Base-by-base conservation (phyloP, 2,329 filamentous ascomycete genomes). In the Akanthomyces muscarius region DNA sequence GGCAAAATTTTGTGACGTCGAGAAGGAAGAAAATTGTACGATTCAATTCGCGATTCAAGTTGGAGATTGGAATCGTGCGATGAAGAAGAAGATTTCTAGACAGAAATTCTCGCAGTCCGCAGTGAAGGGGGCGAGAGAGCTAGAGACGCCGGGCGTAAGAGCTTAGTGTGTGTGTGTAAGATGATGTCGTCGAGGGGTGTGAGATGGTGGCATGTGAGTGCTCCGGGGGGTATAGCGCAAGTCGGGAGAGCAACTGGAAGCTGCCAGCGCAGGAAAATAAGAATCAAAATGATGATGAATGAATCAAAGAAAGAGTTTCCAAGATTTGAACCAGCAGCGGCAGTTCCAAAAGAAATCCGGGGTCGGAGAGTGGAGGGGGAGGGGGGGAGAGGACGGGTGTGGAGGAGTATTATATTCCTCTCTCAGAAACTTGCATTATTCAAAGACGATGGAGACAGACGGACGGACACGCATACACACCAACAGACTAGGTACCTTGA, bases 361-460 rank as follows among this genome's bases (percentile, higher is more conserved):
- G 70, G 69, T 67, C 62, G 67, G 60, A 66, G 33, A 69, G 69
- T 69, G 70, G 70, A 55, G 50, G 52, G 38, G 41, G 38, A 33
- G 52, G 52, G 51, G 57, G 44, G 51, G 16, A n/a, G 21, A 16
- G 44, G 21, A 50, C 68, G 70, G 69, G 70, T 62, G 70, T 68
- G 70, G 68, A 70, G 69, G 70, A 65, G 66, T 70, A 70, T 71
- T 71, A 71, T 71, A 71, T 70, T 71, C 67, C 66, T 21, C n/a
- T n/a, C 14, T 36, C 7, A 36, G 33, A n/a, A 13, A 51, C 25
- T 28, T 11, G 48, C 10, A 36, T 36, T 36, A 36, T 51, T 28
- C 5, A 18, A 11, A 25, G 23, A 28, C 47, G 23, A 50, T 23
- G 44, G 13, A 41, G 38, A 41, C 38, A 16, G 13, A 21, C 21